phyloP scores from a whole-genome alignment of 1,284 basidiomycete species.

The Rhodotorula sp. region DNA sequence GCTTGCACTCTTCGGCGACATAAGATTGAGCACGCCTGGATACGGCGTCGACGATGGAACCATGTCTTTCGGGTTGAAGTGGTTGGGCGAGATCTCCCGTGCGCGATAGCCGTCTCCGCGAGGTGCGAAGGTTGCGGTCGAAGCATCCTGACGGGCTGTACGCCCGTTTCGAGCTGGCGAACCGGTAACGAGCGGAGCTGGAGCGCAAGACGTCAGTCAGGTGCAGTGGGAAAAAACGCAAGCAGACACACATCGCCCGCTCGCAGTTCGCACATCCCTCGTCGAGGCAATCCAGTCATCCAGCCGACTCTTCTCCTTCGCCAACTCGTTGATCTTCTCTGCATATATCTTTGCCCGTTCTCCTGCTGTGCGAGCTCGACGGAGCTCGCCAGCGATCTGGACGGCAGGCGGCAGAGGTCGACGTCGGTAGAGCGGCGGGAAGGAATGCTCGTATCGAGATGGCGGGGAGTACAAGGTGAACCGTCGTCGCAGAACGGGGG shows the following conservation, averaged over 20 bases:
- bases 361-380: constrained; percentile 58
- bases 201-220: neutral
- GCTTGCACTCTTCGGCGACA: neutral
- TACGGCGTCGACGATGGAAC: constrained; percentile 17
- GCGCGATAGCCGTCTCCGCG: constrained; percentile 29
- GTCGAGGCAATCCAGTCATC: constrained; percentile 59
- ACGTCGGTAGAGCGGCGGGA: constrained; percentile 2
- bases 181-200: constrained; percentile 1
- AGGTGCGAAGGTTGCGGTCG: constrained; percentile 25
- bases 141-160: constrained; percentile 14
- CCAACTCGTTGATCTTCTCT: constrained; percentile 76
- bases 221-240: neutral
- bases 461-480: neutral
- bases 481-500: neutral
- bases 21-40: constrained; percentile 25
- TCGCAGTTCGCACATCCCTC: neutral
- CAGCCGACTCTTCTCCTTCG: constrained; percentile 72
- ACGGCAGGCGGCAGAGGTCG: constrained; percentile 32
- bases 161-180: neutral
- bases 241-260: neutral
- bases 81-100: constrained; percentile 9
- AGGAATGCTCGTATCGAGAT: too few relatives aligned
- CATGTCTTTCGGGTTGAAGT: constrained; percentile 22
- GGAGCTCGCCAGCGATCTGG: constrained; percentile 55
- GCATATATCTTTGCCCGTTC: constrained; percentile 78